phyloP scores from a whole-genome alignment of 805 yeast species.

The Alloascoidea hylecoeti region DNA sequence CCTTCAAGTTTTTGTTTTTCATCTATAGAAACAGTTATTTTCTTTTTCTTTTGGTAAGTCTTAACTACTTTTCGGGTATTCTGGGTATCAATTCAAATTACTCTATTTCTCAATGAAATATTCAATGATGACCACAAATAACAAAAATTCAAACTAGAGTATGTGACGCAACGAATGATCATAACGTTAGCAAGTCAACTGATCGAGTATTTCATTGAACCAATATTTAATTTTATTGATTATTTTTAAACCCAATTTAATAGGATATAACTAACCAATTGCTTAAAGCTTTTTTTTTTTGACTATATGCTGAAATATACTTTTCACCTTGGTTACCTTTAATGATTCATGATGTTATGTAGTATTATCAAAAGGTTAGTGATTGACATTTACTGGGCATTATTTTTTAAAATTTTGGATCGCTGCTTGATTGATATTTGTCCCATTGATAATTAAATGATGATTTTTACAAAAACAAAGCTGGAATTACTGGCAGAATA shows the following conservation, averaged over 20 bases:
- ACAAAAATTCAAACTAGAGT: constrained; percentile 54
- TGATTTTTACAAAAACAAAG: constrained; percentile 63
- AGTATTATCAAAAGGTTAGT: too few species aligned
- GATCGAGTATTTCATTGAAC: constrained; percentile 8
- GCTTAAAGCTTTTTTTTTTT: constrained; percentile 2
- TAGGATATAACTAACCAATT: constrained; percentile 11
- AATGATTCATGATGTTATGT: too few species aligned
- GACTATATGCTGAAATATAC: constrained; percentile 5
- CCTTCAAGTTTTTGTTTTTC: too few species aligned
- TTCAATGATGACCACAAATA: constrained; percentile 30
- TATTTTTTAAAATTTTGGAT: too few species aligned
- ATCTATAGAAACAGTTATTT: too few species aligned
- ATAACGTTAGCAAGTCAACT: constrained; percentile 16
- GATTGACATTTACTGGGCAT: too few species aligned
- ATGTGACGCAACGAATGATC: constrained; percentile 43
- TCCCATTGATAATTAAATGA: constrained; percentile 15
- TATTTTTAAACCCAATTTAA: constrained; percentile 3
- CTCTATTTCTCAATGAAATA: not conserved
- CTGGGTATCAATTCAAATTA: too few species aligned
- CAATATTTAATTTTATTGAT: constrained; percentile 2
- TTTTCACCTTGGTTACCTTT: too few species aligned
- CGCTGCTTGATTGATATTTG: too few species aligned
- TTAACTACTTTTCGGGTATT: too few species aligned
- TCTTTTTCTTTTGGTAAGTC: too few species aligned
- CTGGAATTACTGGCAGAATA: constrained; percentile 99